Evolutionary conservation across 2,329 filamentous ascomycete species (phyloP).

Genomic region (Hymenoscyphus salicellus): DNA sequence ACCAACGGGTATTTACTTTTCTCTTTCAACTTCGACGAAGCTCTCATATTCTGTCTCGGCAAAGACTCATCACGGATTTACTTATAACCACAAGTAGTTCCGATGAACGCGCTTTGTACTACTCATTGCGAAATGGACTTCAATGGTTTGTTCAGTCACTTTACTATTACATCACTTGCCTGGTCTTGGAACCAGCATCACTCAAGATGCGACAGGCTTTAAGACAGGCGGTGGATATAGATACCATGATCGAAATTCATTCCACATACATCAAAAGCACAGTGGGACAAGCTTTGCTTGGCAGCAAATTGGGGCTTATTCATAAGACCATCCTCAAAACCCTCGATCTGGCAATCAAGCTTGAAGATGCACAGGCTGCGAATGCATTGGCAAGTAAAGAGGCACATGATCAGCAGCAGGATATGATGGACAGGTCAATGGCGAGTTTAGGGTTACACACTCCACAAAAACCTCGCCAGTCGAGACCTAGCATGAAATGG

Average conservation of each 20-base stretch:
- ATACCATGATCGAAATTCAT: conserved; percentile 75
- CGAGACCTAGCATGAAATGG: not conserved
- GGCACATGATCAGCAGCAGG: conserved; percentile 26
- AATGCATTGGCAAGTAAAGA: conserved; percentile 30
- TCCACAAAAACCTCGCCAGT: conserved; percentile 29
- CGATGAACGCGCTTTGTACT: conserved; percentile 50
- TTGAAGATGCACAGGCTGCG: conserved; percentile 58
- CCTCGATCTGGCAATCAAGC: conserved; percentile 69
- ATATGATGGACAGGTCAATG: conserved; percentile 33
- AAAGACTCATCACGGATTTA: conserved; percentile 45
- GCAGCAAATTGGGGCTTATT: conserved; percentile 66
- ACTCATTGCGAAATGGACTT: conserved; percentile 63
- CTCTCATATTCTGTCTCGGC: conserved; percentile 60
- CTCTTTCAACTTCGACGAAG: conserved; percentile 75
- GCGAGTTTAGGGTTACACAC: conserved; percentile 33
- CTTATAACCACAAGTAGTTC: conserved; percentile 40
- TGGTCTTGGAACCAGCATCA: conserved; percentile 64
- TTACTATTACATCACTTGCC: conserved; percentile 71
- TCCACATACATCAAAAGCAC: conserved; percentile 59
- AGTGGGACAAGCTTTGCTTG: conserved; percentile 66
- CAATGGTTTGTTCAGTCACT: conserved; percentile 75
- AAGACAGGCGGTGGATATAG: conserved; percentile 64
- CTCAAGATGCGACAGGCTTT: conserved; percentile 57
- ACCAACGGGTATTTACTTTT: conserved; percentile 71
- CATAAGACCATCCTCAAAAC: conserved; percentile 70